Conservation (phyloP, 352 stramenopile species). For the Phytophthora tubulina region DNA sequence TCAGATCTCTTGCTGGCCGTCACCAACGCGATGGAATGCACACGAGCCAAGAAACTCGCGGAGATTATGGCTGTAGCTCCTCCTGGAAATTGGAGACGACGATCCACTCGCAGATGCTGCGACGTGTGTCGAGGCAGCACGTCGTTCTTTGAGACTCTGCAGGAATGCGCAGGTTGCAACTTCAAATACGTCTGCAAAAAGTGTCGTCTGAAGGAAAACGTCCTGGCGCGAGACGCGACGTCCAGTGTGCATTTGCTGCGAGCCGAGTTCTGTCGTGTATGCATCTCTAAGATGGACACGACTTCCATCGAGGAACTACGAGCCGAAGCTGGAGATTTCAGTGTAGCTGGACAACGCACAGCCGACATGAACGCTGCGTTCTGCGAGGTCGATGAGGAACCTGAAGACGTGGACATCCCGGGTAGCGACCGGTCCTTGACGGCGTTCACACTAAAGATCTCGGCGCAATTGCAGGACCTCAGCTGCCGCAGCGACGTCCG, state of each 20-base stretch:
- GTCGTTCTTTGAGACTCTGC: constrained; percentile 42
- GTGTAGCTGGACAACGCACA: constrained; percentile 6
- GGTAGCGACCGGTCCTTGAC: constrained; percentile 42
- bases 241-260: constrained; percentile 34
- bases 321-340: constrained; percentile 18
- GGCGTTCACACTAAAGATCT: constrained; percentile 47
- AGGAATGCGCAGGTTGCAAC: constrained; percentile 39
- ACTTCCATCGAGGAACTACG: constrained; percentile 42
- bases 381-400: constrained; percentile 21
- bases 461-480: constrained; percentile 39
- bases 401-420: constrained; percentile 38
- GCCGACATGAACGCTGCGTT: constrained; percentile 26
- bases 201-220: constrained; percentile 45
- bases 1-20: constrained; percentile 37
- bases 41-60: constrained; percentile 48
- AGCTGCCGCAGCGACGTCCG: constrained; percentile 31
- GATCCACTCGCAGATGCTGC: constrained; percentile 32
- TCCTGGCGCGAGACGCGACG: constrained; percentile 34
- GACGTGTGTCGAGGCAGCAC: constrained; percentile 43
- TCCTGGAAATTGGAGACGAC: constrained; percentile 14
- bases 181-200: constrained; percentile 49
- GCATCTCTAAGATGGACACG: constrained; percentile 42
- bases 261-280: constrained; percentile 46
- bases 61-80: constrained; percentile 36
- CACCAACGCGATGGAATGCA: constrained; percentile 42